phyloP scores from a whole-genome alignment of 352 stramenopile genomes.

The Thalassiosira hispida region DNA sequence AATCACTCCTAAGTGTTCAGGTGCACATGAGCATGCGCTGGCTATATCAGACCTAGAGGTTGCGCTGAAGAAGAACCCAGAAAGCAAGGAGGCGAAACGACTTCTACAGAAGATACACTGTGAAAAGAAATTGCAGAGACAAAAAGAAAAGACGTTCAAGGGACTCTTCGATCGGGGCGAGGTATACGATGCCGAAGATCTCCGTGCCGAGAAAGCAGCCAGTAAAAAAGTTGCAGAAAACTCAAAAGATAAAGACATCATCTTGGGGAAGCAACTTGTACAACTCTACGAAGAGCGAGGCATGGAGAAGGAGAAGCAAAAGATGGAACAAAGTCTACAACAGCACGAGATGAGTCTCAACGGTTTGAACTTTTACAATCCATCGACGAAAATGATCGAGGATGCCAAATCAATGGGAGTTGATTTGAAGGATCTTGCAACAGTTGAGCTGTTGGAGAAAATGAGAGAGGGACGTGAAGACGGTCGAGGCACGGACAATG shows the following conservation, averaged over 20 bases:
- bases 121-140: slow-evolving; percentile 31
- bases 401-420: slow-evolving; percentile 53
- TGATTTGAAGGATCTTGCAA: slow-evolving; percentile 45
- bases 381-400: slow-evolving; percentile 52
- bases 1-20: slow-evolving; percentile 39
- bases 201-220: slow-evolving; percentile 11
- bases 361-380: slow-evolving; percentile 55
- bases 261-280: slow-evolving; percentile 30
- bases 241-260: slow-evolving; percentile 39
- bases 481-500: too few relatives aligned
- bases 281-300: slow-evolving; percentile 49
- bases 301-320: slow-evolving; percentile 39
- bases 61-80: slow-evolving; percentile 28
- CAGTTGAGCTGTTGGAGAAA: slow-evolving; percentile 40
- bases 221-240: slow-evolving; percentile 9
- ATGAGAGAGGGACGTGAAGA: slow-evolving; percentile 18
- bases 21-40: slow-evolving; percentile 31
- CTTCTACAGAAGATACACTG: slow-evolving; percentile 26
- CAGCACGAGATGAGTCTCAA: neutral
- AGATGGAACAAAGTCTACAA: slow-evolving; percentile 38
- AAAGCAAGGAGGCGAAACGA: slow-evolving; percentile 38
- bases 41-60: slow-evolving; percentile 34
- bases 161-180: slow-evolving; percentile 53
- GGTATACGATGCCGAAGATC: slow-evolving; percentile 42
- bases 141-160: slow-evolving; percentile 49